These are phyloP conservation scores for Bipolaris sorokiniana DNA, from an alignment of 2,329 filamentous ascomycete species.

Conservation along the genomic window DNA sequence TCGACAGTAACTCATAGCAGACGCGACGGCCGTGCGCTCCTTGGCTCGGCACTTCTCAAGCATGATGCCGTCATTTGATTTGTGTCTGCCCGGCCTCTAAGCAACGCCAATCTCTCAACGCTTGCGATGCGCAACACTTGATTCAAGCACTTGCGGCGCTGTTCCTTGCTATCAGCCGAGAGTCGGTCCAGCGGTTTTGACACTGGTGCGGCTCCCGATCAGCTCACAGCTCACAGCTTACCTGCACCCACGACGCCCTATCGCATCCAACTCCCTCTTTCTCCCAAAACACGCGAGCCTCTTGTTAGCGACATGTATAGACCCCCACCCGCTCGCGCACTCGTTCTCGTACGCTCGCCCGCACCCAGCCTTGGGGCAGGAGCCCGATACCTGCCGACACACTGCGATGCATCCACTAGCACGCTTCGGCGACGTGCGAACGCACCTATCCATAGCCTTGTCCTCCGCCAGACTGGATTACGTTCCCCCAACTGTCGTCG, in stretches of 20 bases:
- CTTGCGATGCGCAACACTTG: constrained; percentile 1
- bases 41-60: constrained; percentile 19
- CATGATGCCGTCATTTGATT: constrained; percentile 25
- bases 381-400: background rate
- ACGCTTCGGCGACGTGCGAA: constrained; percentile 1
- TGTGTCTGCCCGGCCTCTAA: constrained; percentile 1
- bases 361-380: too few species aligned
- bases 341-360: too few species aligned
- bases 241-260: background rate
- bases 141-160: constrained; percentile 12
- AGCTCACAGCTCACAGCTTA: background rate
- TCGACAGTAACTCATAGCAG: background rate
- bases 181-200: constrained; percentile 6
- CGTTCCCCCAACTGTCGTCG: constrained; percentile 19
- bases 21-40: constrained; percentile 2
- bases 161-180: constrained; percentile 17
- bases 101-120: constrained; percentile 8
- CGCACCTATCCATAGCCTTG: constrained; percentile 2
- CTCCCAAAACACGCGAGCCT: constrained; percentile 27
- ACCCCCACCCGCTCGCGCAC: background rate
- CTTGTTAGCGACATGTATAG: constrained; percentile 6
- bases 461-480: constrained; percentile 21
- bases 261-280: constrained; percentile 26
- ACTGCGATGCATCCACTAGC: constrained; percentile 2
- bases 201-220: constrained; percentile 3